Conservation (phyloP, 176 grass and related monocot species). For the Calamus simplicifolius region DNA sequence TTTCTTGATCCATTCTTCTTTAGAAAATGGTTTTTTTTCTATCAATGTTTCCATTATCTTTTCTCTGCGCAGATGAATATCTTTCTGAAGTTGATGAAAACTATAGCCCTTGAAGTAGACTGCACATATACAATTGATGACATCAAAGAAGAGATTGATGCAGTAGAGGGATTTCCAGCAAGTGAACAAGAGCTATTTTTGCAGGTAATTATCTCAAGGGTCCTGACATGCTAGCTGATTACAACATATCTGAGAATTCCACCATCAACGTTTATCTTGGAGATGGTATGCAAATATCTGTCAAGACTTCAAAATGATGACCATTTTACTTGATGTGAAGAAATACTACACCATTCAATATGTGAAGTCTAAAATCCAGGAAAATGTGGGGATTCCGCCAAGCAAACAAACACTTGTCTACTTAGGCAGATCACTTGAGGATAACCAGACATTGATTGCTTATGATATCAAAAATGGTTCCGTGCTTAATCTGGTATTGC, state of each 20-base stretch:
- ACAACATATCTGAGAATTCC: constrained; percentile 14
- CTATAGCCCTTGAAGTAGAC: not conserved
- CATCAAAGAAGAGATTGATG: constrained; percentile 1
- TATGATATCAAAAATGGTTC: constrained; percentile 15
- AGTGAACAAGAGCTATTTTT: constrained; percentile 1
- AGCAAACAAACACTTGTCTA: constrained; percentile 9
- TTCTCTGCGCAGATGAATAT: not conserved
- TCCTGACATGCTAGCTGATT: not conserved
- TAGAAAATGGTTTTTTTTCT: too few species aligned
- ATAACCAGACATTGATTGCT: constrained; percentile 9
- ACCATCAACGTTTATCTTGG: constrained; percentile 16
- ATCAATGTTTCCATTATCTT: not conserved
- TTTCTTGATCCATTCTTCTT: too few species aligned
- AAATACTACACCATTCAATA: constrained; percentile 6
- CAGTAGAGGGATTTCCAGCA: not conserved
- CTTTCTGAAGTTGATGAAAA: constrained; percentile 4
- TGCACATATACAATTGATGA: constrained; percentile 3
- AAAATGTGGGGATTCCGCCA: constrained; percentile 12
- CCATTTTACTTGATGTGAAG: constrained; percentile 9
- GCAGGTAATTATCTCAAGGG: not conserved
- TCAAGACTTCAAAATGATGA: not conserved
- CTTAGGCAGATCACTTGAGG: not conserved
- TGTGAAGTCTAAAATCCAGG: constrained; percentile 12
- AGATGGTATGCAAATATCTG: constrained; percentile 17
- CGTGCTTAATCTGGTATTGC: constrained; percentile 9